Evolutionary conservation across 2,329 filamentous ascomycete genomes (phyloP).

Genomic region (Cercospora sp.): DNA sequence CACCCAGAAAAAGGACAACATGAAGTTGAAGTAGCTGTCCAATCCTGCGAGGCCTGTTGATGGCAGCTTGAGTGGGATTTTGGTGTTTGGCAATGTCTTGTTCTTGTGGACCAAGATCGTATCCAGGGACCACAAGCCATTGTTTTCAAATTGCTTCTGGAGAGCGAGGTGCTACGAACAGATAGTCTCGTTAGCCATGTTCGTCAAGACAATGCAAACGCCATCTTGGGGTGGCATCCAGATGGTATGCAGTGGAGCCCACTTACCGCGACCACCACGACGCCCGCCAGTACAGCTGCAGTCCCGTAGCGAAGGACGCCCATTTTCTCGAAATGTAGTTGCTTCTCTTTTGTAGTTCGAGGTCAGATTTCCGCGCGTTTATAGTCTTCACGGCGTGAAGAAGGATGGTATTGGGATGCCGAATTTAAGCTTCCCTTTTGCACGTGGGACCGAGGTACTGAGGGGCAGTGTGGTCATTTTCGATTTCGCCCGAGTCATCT

Average conservation of each 20-base stretch:
- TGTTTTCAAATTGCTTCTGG: slow-evolving; percentile 26
- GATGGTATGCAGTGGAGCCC: not conserved
- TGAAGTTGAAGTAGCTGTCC: slow-evolving; percentile 31
- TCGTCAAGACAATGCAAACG: too few relatives aligned
- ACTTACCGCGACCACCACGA: slow-evolving; percentile 4
- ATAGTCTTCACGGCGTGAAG: not conserved
- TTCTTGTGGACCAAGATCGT: slow-evolving; percentile 23
- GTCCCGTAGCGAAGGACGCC: not conserved
- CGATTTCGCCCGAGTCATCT: not conserved
- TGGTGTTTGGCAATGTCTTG: slow-evolving; percentile 25
- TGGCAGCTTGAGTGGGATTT: slow-evolving; percentile 26
- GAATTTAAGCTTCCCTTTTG: not conserved
- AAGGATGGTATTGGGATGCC: not conserved
- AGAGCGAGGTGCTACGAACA: slow-evolving; percentile 18
- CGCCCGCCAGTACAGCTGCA: not conserved
- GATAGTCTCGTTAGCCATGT: not conserved
- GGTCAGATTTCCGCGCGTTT: not conserved
- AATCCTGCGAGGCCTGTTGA: slow-evolving; percentile 21
- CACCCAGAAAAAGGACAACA: slow-evolving; percentile 28
- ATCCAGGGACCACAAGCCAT: slow-evolving; percentile 25
- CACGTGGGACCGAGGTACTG: slow-evolving; percentile 3
- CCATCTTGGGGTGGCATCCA: too few relatives aligned
- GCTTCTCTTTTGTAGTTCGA: not conserved
- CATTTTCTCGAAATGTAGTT: not conserved
- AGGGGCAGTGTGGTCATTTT: not conserved